These are phyloP conservation scores for Musa beccarii DNA, from an alignment of 176 grass and related monocot genomes.

Conservation along the genomic window DNA sequence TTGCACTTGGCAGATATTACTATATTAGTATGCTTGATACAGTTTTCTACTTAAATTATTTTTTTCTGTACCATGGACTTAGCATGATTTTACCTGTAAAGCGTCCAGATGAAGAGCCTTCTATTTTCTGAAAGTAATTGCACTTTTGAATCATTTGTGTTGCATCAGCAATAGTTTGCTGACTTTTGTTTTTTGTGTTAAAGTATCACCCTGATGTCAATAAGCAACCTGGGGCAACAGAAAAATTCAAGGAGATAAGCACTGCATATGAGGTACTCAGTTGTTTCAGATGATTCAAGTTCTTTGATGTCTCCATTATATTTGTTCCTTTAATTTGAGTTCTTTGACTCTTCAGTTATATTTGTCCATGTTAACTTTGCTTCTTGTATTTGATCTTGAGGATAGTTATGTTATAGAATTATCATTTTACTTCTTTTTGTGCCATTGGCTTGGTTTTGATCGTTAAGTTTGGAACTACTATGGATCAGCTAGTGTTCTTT, in stretches of 20 bases:
- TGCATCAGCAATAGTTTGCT: neutral
- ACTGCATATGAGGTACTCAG: slow-evolving; percentile 79
- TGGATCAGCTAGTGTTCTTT: no score
- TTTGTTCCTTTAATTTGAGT: neutral
- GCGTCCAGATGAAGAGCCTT: neutral
- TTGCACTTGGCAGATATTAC: no score
- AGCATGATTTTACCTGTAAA: neutral
- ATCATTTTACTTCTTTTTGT: neutral
- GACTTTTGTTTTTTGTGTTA: slow-evolving; percentile 17
- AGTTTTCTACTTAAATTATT: neutral
- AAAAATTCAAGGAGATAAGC: slow-evolving; percentile 99
- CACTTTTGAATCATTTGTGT: neutral
- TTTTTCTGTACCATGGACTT: neutral
- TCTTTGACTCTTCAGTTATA: neutral
- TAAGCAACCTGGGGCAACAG: slow-evolving; percentile 87
- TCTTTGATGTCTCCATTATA: neutral
- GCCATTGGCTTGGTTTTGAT: neutral
- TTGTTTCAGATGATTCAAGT: neutral
- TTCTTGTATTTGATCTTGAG: neutral
- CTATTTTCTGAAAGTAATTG: neutral
- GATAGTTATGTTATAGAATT: neutral
- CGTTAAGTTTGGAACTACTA: no score
- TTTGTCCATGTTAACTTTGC: neutral
- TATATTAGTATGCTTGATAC: neutral
- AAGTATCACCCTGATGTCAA: slow-evolving; percentile 99